Evolutionary conservation across 1,284 basidiomycete species (phyloP).

Genomic region (Apiotrichum gamsii): DNA sequence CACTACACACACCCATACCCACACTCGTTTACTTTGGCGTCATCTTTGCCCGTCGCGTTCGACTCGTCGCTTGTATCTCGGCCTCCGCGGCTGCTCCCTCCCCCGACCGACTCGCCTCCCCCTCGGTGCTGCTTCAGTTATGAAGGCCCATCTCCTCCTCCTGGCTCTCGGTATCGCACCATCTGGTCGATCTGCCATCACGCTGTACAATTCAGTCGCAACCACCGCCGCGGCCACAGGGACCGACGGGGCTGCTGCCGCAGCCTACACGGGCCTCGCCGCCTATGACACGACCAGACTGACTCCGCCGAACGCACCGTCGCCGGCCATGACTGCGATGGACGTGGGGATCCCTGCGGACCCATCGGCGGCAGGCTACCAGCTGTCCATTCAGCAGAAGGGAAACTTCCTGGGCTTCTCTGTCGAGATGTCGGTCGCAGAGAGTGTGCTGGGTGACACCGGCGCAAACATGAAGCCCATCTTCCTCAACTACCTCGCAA

Average conservation of each 20-base stretch:
- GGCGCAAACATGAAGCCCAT: constrained; percentile 46
- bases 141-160: no score
- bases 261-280: constrained; percentile 29
- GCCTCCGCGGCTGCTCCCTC: no score
- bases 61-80: no score
- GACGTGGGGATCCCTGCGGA: constrained; percentile 24
- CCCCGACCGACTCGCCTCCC: no score
- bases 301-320: constrained; percentile 30
- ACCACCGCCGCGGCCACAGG: neutral
- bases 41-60: no score
- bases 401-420: constrained; percentile 65
- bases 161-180: no score
- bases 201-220: no score
- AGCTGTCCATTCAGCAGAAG: constrained; percentile 51
- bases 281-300: constrained; percentile 39
- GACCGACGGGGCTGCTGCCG: neutral
- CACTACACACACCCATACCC: no score
- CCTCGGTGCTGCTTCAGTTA: no score
- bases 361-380: constrained; percentile 14
- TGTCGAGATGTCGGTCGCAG: constrained; percentile 64
- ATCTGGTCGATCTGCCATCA: no score
- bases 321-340: constrained; percentile 24
- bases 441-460: constrained; percentile 57
- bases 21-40: no score
- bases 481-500: constrained; percentile 68